Base-by-base conservation (phyloP, 495 filamentous ascomycete genomes). In the Xylaria acuta region DNA sequence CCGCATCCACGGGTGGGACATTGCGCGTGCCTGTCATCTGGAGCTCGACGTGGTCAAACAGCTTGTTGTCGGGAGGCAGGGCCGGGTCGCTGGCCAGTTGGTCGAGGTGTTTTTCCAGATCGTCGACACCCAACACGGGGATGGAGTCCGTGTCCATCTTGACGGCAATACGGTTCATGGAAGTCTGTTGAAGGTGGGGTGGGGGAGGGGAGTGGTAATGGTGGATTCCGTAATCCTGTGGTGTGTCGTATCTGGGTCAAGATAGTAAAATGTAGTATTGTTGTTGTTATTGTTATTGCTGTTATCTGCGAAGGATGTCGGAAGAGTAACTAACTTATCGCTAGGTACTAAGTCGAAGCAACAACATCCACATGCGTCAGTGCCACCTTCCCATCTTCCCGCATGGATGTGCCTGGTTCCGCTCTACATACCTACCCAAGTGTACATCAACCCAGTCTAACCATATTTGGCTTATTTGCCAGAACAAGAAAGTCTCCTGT, bases 21-120 rank as follows among this genome's bases (percentile, higher is more conserved):
- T 53, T 34, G 20, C 16, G 58, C 76, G 20, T 78, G 82, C 85
- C 84, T 64, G 82, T 87, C 22, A 89, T 80, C 71, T 89, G 86
- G 0, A 89, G 81, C 68, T 86, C 84, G 38, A 89, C 82, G 72
- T 88, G 81, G 69, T 89, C 86, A 53, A 88, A 86, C 3, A 88
- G 75, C 73, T 86, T 86, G 16, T 73, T 74, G 73, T 82, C 80
- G 32, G 86, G 78, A 0, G 77, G 69, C 5, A 82, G 66, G 5
- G 67, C 72, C 11, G 85, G 78, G 72, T 84, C 80, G 38, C 69
- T 69, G 54, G 82, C 67, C n/a, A 89, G 78, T 20, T 84, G 74
- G 59, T 85, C 82, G 27, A 89, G 76, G 73, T 89, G 87, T 27
- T 74, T 78, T 65, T 85, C 80, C 65, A 88, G 77, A 54, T 86